Conservation (phyloP, 1,139 yeast genomes). For the Pichia inconspicua region DNA sequence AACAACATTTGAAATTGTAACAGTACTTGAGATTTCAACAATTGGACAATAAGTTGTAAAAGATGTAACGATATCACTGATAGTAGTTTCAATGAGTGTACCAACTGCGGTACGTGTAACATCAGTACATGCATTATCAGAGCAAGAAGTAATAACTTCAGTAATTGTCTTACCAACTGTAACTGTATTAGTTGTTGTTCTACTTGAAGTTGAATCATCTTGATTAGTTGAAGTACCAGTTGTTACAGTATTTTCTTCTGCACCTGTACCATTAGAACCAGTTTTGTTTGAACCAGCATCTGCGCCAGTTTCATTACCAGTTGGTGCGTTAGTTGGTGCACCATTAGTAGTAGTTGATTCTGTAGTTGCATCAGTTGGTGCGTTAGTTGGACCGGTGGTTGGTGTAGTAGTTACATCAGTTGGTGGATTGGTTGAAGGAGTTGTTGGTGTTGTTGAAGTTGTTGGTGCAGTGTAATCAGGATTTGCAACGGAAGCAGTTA, state of each 20-base stretch:
- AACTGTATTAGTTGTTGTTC: background rate
- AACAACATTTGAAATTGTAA: constrained; percentile 5
- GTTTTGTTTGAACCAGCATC: constrained; percentile 7
- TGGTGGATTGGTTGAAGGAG: constrained; percentile 8
- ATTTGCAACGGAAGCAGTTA: constrained; percentile 6
- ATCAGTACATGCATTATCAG: constrained; percentile 17
- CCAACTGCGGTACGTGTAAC: constrained; percentile 4
- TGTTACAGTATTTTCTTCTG: background rate
- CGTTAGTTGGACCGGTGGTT: constrained; percentile 6
- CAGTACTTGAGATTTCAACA: constrained; percentile 1
- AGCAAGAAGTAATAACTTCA: constrained; percentile 16
- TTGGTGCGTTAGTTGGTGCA: background rate
- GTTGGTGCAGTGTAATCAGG: constrained; percentile 11
- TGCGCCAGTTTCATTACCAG: background rate
- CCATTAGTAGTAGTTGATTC: background rate
- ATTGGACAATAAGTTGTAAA: constrained; percentile 9
- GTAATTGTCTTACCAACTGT: constrained; percentile 1
- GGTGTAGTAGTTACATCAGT: constrained; percentile 6
- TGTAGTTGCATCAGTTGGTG: constrained; percentile 2
- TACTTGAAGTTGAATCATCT: background rate
- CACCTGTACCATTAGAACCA: background rate
- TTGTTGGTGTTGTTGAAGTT: constrained; percentile 4
- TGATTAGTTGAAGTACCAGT: background rate
- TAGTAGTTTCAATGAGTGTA: constrained; percentile 6
- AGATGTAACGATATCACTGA: constrained; percentile 3